These are phyloP conservation scores for Leccinum boreale DNA, from an alignment of 768 basidiomycete genomes.

Conservation along the genomic window DNA sequence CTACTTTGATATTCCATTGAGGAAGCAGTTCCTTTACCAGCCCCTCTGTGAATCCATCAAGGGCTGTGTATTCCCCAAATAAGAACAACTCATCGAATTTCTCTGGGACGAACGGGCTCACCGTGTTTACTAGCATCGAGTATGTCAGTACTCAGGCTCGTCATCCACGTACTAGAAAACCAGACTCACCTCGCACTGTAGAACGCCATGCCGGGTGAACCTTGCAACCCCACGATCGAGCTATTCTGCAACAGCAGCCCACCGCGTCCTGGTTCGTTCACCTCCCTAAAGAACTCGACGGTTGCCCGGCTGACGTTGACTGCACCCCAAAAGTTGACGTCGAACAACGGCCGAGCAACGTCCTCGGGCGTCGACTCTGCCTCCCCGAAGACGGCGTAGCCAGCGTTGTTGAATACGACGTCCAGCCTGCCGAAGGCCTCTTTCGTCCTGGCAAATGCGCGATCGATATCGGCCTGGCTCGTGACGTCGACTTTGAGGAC, in stretches of 20 bases:
- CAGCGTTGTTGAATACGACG: slow-evolving; percentile 23
- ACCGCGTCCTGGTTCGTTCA: slow-evolving; percentile 32
- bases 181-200: background rate
- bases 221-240: background rate
- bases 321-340: slow-evolving; percentile 29
- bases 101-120: background rate
- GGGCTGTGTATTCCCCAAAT: background rate
- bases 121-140: background rate
- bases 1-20: background rate
- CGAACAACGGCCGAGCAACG: slow-evolving; percentile 19
- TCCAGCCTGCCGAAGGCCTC: slow-evolving; percentile 13
- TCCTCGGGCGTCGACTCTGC: slow-evolving; percentile 20
- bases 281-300: slow-evolving; percentile 32
- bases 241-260: slow-evolving; percentile 7
- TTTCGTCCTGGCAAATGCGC: slow-evolving; percentile 9
- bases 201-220: background rate
- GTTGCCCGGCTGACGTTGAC: slow-evolving; percentile 27
- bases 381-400: slow-evolving; percentile 17
- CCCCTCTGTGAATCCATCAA: background rate
- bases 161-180: background rate
- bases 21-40: background rate
- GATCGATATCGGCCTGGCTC: slow-evolving; percentile 8
- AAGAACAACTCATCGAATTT: background rate
- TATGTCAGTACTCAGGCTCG: background rate
- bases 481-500: slow-evolving; percentile 14